Base-by-base conservation (phyloP, 1,139 yeast species). In the Sugiyamaella sp. region DNA sequence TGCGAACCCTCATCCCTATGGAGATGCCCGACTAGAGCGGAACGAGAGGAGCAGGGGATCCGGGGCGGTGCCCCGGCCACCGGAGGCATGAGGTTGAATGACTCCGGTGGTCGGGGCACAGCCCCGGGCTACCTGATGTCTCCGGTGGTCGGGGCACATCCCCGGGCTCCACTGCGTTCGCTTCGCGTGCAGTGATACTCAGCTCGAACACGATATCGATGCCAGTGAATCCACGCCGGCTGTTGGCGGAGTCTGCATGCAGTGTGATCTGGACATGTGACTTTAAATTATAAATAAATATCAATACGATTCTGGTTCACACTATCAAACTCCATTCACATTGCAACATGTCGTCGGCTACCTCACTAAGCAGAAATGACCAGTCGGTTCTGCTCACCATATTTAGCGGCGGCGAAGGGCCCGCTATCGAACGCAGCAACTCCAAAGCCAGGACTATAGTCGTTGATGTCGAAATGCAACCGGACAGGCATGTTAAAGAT, bases 401-500 rank as follows among this genome's bases (percentile, higher is more conserved):
- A 10, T 51, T 62, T 22, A 48, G 53, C 14, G 59, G 58, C 12
- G 60, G 62, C 19, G 63, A 59, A 35, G 54, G 57, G 38, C 44
- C 52, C n/a, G 51, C 59, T 42, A 53, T 53, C 14, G 49, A 53
- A 9, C 53, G 20, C 19, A 41, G 54, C 27, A 33, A 33, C 14
- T 21, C 38, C 5, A 29, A 40, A 9, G 19, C 4, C 17, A 47
- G 33, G 33, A 38, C 25, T 12, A 56, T 62, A 27, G 25, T 47
- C 0, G 62, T 66, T 9, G 65, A 67, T 42, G 46, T 57, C 24
- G 40, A 27, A 10, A 55, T 64, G 32, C 59, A 60, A 4, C 69
- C 69, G 3, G 71, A 67, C 47, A 60, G 56, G 44, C 58, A 63
- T 35, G 57, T 67, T 10, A 20, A 53, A 24, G 33, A 49, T 39